These are phyloP conservation scores for Mortierella sp. DNA, from an alignment of 371 early-diverging fungal genomes.

Conservation along the genomic window DNA sequence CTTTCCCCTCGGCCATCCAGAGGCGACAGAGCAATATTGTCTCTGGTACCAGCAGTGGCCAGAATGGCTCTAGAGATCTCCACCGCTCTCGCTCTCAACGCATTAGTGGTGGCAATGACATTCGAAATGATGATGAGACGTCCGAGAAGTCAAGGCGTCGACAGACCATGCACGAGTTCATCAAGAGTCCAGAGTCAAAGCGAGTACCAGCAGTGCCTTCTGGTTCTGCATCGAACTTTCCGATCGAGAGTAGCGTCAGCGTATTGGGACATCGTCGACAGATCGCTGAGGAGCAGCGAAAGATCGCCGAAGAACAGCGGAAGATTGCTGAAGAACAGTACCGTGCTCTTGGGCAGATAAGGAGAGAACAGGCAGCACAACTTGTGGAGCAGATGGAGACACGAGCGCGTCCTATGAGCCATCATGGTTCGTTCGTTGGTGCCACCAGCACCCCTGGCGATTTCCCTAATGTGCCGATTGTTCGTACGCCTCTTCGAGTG, in stretches of 20 bases:
- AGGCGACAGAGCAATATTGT: too few species aligned
- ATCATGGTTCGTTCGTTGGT: constrained; percentile 1
- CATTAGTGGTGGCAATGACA: neutral
- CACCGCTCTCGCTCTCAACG: too few species aligned
- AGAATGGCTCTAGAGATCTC: neutral
- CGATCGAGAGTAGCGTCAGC: too few species aligned
- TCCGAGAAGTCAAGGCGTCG: too few species aligned
- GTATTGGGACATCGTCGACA: neutral
- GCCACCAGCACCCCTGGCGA: constrained; percentile 26
- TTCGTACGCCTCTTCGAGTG: constrained; percentile 4
- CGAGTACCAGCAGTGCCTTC: too few species aligned
- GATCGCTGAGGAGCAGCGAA: constrained; percentile 4
- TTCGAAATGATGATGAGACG: neutral
- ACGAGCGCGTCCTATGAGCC: constrained; percentile 12
- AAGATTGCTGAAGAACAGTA: constrained; percentile 13
- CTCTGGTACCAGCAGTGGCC: neutral
- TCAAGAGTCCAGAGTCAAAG: too few species aligned
- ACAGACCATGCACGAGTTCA: too few species aligned
- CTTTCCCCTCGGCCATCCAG: constrained; percentile 11
- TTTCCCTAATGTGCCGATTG: constrained; percentile 4
- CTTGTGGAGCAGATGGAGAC: constrained; percentile 13
- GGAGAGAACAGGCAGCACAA: constrained; percentile 6
- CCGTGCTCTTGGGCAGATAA: neutral
- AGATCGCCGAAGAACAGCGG: constrained; percentile 15
- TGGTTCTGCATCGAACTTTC: too few species aligned